Conservation (phyloP, 495 filamentous ascomycete genomes). For the Annulohypoxylon maeteangense region DNA sequence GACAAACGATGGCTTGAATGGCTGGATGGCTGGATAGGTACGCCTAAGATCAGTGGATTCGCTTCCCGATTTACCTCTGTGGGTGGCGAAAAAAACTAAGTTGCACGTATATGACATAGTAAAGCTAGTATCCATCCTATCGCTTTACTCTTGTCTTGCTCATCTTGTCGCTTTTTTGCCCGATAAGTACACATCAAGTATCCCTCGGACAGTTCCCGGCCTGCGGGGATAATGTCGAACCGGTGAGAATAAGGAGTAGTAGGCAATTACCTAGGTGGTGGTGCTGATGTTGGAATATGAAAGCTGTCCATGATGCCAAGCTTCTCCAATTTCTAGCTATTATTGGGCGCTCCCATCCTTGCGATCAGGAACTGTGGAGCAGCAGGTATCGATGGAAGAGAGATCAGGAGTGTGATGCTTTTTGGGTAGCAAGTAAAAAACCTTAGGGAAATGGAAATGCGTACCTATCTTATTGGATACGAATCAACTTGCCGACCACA, state of each 20-base stretch:
- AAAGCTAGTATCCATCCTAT: constrained; percentile 12
- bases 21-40: neutral
- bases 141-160: constrained; percentile 1
- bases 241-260: constrained; percentile 10
- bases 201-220: neutral
- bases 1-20: neutral
- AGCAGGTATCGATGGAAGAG: neutral
- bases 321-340: constrained; percentile 20
- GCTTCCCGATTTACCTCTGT: constrained; percentile 26
- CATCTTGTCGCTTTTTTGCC: constrained; percentile 3
- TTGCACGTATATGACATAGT: constrained; percentile 31
- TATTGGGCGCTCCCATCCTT: constrained; percentile 21
- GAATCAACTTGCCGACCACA: neutral
- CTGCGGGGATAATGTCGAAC: constrained; percentile 6
- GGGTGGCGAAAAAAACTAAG: constrained; percentile 35
- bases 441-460: neutral
- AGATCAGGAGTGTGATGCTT: constrained; percentile 9
- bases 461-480: neutral
- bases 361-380: constrained; percentile 10
- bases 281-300: constrained; percentile 14
- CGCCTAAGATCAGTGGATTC: constrained; percentile 23
- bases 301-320: constrained; percentile 27
- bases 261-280: neutral
- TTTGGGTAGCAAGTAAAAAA: constrained; percentile 16
- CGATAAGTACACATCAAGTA: neutral